phyloP scores from a whole-genome alignment of 129 eudicot species.

The Flaveria bidentis region DNA sequence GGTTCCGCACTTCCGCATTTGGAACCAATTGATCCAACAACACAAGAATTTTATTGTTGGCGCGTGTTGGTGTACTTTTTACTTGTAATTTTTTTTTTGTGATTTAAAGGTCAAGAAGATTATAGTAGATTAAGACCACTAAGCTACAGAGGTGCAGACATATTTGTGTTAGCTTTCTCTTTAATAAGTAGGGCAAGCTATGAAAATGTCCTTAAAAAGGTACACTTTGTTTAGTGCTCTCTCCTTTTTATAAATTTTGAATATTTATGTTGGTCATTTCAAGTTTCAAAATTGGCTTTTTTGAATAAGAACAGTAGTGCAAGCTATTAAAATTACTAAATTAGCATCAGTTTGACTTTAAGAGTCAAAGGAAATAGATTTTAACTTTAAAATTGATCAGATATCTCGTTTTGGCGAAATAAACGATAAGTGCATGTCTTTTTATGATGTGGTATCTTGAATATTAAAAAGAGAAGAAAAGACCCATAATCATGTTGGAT shows the following conservation, averaged over 20 bases:
- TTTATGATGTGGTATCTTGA: background rate
- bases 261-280: slow-evolving; percentile 20
- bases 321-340: too few species aligned
- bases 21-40: background rate
- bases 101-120: slow-evolving; percentile 83
- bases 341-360: background rate
- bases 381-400: background rate
- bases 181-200: slow-evolving; percentile 93
- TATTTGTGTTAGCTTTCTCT: slow-evolving; percentile 94
- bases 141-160: slow-evolving; percentile 97
- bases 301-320: slow-evolving; percentile 13
- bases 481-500: background rate
- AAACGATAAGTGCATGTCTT: background rate
- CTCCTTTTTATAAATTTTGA: slow-evolving; percentile 20
- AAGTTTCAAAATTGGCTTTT: slow-evolving; percentile 26
- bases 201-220: slow-evolving; percentile 99
- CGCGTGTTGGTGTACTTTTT: background rate
- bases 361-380: background rate
- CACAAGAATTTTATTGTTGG: background rate
- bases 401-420: background rate
- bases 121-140: slow-evolving; percentile 98
- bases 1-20: too few species aligned
- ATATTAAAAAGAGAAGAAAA: slow-evolving; percentile 1
- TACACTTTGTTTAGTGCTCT: slow-evolving; percentile 43
- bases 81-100: background rate